Evolutionary conservation across 352 stramenopile species (phyloP).

Genomic region (Pythium oligandrum): DNA sequence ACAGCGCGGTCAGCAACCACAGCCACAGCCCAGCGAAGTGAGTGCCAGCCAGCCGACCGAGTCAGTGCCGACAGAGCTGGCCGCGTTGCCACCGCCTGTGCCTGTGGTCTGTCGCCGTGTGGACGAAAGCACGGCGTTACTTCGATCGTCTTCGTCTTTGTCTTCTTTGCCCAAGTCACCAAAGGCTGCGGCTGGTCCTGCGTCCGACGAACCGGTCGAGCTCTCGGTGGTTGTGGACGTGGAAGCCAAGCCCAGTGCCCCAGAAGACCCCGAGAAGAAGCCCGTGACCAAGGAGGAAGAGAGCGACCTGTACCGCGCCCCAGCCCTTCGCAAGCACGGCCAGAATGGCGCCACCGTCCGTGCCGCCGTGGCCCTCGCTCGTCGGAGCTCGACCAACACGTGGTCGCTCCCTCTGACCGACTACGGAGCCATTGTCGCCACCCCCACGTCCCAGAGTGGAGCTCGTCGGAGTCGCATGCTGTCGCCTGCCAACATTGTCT

Average conservation of each 20-base stretch:
- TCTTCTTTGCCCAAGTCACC: neutral
- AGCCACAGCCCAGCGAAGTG: too few species aligned
- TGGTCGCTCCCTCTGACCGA: neutral
- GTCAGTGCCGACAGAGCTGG: constrained; percentile 11
- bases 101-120: neutral
- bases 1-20: too few species aligned
- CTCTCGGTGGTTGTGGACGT: too few species aligned
- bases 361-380: constrained; percentile 13
- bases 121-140: neutral
- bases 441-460: neutral
- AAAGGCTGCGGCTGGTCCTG: too few species aligned
- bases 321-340: constrained; percentile 43
- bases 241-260: too few species aligned
- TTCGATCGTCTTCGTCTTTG: neutral
- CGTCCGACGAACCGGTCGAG: too few species aligned
- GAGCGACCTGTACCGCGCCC: constrained; percentile 71
- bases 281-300: constrained; percentile 19
- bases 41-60: too few species aligned
- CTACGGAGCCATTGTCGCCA: constrained; percentile 10
- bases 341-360: constrained; percentile 15
- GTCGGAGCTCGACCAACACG: constrained; percentile 11
- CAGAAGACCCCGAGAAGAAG: too few species aligned
- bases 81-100: neutral
- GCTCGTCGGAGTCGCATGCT: too few species aligned
- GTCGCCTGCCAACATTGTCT: neutral